These are phyloP conservation scores for Talaromyces nanjingensis DNA, from an alignment of 495 filamentous ascomycete genomes.

Conservation along the genomic window DNA sequence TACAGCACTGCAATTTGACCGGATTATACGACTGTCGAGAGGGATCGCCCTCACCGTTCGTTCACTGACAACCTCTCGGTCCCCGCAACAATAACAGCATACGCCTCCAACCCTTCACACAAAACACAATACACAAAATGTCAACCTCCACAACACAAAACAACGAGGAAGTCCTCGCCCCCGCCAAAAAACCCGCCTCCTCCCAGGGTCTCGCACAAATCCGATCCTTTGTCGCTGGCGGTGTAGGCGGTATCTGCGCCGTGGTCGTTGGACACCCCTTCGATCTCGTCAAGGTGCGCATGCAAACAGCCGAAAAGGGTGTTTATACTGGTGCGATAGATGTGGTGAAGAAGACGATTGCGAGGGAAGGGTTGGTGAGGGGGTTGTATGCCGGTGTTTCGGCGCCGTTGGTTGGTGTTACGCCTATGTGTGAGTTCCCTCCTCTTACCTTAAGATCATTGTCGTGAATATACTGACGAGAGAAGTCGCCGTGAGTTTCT, in stretches of 20 bases:
- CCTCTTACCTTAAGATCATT: too few relatives aligned
- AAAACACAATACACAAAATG: constrained; percentile 6
- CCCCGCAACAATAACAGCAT: background rate
- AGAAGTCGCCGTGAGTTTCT: constrained; percentile 94
- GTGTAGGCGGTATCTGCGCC: constrained; percentile 88
- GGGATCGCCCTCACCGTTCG: background rate
- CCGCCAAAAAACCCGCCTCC: constrained; percentile 1
- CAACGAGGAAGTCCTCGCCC: constrained; percentile 6
- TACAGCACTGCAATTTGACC: background rate
- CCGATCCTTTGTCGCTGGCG: constrained; percentile 81
- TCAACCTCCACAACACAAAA: background rate
- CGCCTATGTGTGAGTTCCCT: constrained; percentile 89
- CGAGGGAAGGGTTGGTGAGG: constrained; percentile 73
- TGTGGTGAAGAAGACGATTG: constrained; percentile 80
- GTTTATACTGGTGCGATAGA: constrained; percentile 88
- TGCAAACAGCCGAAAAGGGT: constrained; percentile 93
- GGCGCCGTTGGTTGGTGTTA: constrained; percentile 90
- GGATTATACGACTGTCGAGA: background rate
- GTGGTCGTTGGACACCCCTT: constrained; percentile 94
- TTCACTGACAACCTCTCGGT: background rate
- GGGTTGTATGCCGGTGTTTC: constrained; percentile 96
- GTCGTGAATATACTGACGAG: background rate
- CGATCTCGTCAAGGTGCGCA: constrained; percentile 91
- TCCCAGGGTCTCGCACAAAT: constrained; percentile 40
- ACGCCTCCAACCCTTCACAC: background rate